Base-by-base conservation (phyloP, 83 land plant species). In the Thuja plicata region DNA sequence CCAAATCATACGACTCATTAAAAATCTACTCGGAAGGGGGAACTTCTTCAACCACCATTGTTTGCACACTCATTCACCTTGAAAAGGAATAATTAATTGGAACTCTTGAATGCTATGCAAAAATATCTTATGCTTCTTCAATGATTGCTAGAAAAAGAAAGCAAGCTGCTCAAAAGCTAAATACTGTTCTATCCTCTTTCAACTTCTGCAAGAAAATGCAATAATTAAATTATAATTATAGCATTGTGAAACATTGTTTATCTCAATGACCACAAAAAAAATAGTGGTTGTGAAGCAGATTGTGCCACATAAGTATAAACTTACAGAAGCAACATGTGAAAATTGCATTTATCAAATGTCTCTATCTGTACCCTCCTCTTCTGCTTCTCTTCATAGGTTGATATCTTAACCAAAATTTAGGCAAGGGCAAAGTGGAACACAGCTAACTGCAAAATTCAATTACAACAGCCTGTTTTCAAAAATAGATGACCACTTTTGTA, bases 281-380 rank as follows among this genome's bases (percentile, higher is more conserved):
- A 50, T 16, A 54, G 24, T 16, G 37, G 27, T 3, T 34, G 19
- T 24, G 35, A 32, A 54, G 41, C 60, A 50, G 10, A 52, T 19
- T 15, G 34, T 34, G 62, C 86, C 86, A 54, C 60, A 85, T 16
- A 85, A 34, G 54, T 54, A 85, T 85, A 40, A 50, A 52, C 86
- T 52, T 50, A 32, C 66, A 85, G 62, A 85, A 85, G 62, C 86
- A 52, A 85, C 54, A 85, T 40, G 43, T 40, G 38, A 32, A 85
- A 50, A 17, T 17, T 15, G 16, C 40, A 52, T 85, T 85, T 85
- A 21, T 7, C 9, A 19, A 85, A 85, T 17, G 19, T 85, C 21
- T 52, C 41, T 34, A 35, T 52, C 13, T 48, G 34, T 48, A 30
- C 17, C 85, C 54, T 52, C 54, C 40, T 52, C 60, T 84, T 84